Evolutionary conservation across 2,329 filamentous ascomycete genomes (phyloP).

Genomic region (Trichoderma sp.): DNA sequence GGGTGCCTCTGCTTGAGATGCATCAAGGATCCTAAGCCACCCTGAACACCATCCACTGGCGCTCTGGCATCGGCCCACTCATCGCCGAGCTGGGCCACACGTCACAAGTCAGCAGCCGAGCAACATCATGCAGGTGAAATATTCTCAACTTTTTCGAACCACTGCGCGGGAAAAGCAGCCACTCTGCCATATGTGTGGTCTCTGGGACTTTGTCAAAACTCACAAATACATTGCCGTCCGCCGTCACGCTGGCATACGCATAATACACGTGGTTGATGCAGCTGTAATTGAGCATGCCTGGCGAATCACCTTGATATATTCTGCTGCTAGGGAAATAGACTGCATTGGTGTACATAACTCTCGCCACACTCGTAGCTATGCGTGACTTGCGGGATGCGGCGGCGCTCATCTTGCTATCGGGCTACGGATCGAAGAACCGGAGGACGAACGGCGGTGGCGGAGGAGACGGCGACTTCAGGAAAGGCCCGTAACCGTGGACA

Average conservation of each 20-base stretch:
- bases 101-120: slow-evolving; percentile 35
- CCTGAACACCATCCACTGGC: slow-evolving; percentile 71
- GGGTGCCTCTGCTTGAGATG: slow-evolving; percentile 71
- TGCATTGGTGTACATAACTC: slow-evolving; percentile 69
- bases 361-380: slow-evolving; percentile 48
- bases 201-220: slow-evolving; percentile 41
- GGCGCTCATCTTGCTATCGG: slow-evolving; percentile 43
- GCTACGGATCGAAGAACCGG: slow-evolving; percentile 1
- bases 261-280: slow-evolving; percentile 84
- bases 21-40: slow-evolving; percentile 74
- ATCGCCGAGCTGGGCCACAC: slow-evolving; percentile 67
- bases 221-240: slow-evolving; percentile 76
- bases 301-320: slow-evolving; percentile 73
- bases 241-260: slow-evolving; percentile 74
- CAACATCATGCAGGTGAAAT: slow-evolving; percentile 25
- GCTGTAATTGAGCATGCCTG: slow-evolving; percentile 72
- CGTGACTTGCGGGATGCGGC: slow-evolving; percentile 53
- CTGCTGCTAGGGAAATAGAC: slow-evolving; percentile 84
- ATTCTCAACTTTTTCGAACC: slow-evolving; percentile 1
- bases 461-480: slow-evolving; percentile 18
- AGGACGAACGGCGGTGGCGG: slow-evolving; percentile 17
- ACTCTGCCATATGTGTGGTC: slow-evolving; percentile 21
- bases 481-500: slow-evolving; percentile 16
- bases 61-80: slow-evolving; percentile 76
- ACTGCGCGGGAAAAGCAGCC: slow-evolving; percentile 12